Conservation (phyloP, 768 basidiomycete genomes). For the Amanita exitialis region DNA sequence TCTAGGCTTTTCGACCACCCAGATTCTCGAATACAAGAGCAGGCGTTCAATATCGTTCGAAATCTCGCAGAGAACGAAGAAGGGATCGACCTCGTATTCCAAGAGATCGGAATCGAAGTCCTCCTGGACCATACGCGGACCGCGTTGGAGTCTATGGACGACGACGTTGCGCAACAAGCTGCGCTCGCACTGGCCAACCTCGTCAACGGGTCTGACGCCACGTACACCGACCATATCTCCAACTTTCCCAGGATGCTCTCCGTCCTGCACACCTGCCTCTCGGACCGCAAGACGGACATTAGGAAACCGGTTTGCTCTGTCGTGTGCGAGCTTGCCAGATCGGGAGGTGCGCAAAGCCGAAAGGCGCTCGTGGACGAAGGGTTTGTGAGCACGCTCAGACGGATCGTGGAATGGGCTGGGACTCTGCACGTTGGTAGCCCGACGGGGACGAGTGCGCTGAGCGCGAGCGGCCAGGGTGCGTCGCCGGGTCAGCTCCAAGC, state of each 20-base stretch:
- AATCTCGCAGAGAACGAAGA: slow-evolving; percentile 60
- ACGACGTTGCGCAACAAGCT: slow-evolving; percentile 49
- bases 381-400: slow-evolving; percentile 28
- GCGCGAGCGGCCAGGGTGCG: slow-evolving; percentile 14
- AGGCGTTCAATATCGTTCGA: slow-evolving; percentile 54
- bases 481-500: slow-evolving; percentile 14
- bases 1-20: slow-evolving; percentile 44
- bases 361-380: slow-evolving; percentile 28
- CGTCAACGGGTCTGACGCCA: slow-evolving; percentile 40
- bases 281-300: slow-evolving; percentile 45
- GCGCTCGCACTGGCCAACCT: slow-evolving; percentile 60
- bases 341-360: slow-evolving; percentile 22
- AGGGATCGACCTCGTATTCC: slow-evolving; percentile 53
- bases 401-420: slow-evolving; percentile 31
- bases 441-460: slow-evolving; percentile 9
- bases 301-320: slow-evolving; percentile 53
- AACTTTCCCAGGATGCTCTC: slow-evolving; percentile 38
- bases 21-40: slow-evolving; percentile 53
- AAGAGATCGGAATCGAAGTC: slow-evolving; percentile 35
- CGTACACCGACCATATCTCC: slow-evolving; percentile 45
- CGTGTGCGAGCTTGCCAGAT: slow-evolving; percentile 43
- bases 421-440: background rate
- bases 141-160: slow-evolving; percentile 40
- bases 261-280: slow-evolving; percentile 47
- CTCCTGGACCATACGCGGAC: slow-evolving; percentile 35